Evolutionary conservation across 495 filamentous ascomycete genomes (phyloP).

Genomic region (Lasiosphaeris hirsuta): DNA sequence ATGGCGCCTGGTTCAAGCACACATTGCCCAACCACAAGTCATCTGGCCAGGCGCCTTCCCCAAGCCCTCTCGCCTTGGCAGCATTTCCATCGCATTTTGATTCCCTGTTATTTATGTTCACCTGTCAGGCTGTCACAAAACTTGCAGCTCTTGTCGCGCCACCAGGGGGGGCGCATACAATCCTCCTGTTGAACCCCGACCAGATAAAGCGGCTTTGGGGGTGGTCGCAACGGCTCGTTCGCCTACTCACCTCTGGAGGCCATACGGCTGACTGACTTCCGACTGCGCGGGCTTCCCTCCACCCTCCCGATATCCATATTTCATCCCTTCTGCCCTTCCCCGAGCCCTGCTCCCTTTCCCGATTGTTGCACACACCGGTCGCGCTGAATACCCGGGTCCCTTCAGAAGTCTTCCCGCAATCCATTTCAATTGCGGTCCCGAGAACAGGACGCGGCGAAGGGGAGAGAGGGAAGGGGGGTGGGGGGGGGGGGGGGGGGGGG

Average conservation of each 20-base stretch:
- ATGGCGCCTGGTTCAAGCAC: not conserved
- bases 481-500: not conserved
- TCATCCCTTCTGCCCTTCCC: not conserved
- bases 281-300: too few relatives aligned
- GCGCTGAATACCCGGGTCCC: too few relatives aligned
- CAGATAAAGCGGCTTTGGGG: too few relatives aligned
- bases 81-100: not conserved
- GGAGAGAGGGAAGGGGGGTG: not conserved
- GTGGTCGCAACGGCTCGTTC: too few relatives aligned
- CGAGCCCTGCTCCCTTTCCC: not conserved
- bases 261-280: too few relatives aligned
- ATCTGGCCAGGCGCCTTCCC: too few relatives aligned
- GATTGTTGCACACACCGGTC: too few relatives aligned
- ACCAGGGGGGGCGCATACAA: not conserved
- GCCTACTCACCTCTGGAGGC: too few relatives aligned
- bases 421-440: too few relatives aligned
- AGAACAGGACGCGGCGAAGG: not conserved
- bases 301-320: too few relatives aligned
- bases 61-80: not conserved
- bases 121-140: not conserved
- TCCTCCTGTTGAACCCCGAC: not conserved
- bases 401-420: too few relatives aligned
- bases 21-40: conserved; percentile 5
- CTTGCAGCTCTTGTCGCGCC: not conserved
- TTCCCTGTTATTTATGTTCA: conserved; percentile 1